phyloP scores from a whole-genome alignment of 441 rosid species.

The Rhodomyrtus psidioides region DNA sequence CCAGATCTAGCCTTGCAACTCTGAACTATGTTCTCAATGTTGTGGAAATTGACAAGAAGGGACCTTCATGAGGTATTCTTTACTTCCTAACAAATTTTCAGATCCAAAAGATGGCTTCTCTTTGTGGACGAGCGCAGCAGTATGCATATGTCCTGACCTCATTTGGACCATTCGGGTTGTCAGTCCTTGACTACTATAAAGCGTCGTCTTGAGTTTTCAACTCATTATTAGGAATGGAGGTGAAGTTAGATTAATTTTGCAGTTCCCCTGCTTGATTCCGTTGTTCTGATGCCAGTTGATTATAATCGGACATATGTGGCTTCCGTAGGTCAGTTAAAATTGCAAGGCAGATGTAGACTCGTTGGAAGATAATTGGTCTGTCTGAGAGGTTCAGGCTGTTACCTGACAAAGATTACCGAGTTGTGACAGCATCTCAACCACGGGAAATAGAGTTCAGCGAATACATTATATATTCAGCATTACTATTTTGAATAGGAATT shows the following conservation, averaged over 20 bases:
- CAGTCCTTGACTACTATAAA: neutral
- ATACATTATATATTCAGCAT: neutral
- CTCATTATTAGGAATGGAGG: neutral
- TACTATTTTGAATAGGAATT: neutral
- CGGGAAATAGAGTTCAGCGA: neutral
- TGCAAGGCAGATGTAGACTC: neutral
- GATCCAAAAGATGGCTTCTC: neutral
- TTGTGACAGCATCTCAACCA: neutral
- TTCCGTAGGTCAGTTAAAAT: neutral
- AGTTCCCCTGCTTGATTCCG: neutral
- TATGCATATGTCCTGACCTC: neutral
- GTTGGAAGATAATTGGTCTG: neutral
- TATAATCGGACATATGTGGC: neutral
- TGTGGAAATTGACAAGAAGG: neutral
- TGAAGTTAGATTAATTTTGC: neutral
- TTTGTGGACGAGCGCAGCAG: neutral
- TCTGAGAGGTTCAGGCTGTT: neutral
- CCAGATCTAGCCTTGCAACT: slow-evolving; percentile 93
- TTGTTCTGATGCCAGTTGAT: neutral
- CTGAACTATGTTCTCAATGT: slow-evolving; percentile 8
- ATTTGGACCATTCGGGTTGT: neutral
- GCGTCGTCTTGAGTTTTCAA: neutral
- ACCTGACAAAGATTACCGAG: neutral
- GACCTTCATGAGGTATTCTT: neutral
- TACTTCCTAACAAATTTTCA: neutral